Evolutionary conservation across 306 rosid species (phyloP).

Genomic region (Fragaria vesca): DNA sequence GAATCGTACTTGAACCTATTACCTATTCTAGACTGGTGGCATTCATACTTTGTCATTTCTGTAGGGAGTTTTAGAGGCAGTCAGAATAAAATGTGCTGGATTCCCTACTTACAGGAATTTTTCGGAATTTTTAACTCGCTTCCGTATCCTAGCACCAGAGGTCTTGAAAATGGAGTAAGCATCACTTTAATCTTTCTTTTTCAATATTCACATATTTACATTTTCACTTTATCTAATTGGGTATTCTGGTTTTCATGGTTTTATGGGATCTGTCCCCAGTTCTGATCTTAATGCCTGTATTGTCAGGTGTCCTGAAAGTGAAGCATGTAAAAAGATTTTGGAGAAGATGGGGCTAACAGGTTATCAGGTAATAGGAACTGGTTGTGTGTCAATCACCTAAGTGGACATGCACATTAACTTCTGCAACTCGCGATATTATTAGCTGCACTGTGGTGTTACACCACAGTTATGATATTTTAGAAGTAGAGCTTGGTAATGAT

Average conservation of each 20-base stretch:
- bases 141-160: constrained; percentile 77
- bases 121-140: constrained; percentile 61
- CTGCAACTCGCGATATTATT: constrained; percentile 2
- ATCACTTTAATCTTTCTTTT: constrained; percentile 13
- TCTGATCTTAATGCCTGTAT: constrained; percentile 30
- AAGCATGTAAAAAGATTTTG: constrained; percentile 57
- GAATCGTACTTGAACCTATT: constrained; percentile 16
- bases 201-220: neutral
- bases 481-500: neutral
- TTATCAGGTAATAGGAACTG: constrained; percentile 68
- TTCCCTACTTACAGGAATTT: constrained; percentile 79
- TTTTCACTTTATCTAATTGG: constrained; percentile 19
- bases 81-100: constrained; percentile 92
- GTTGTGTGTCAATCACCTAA: constrained; percentile 6
- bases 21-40: constrained; percentile 22
- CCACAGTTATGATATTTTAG: neutral
- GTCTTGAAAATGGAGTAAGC: constrained; percentile 67
- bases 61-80: constrained; percentile 97
- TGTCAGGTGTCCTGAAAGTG: constrained; percentile 64
- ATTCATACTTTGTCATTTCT: constrained; percentile 38
- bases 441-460: neutral
- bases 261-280: constrained; percentile 16
- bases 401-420: constrained; percentile 19
- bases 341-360: constrained; percentile 66
- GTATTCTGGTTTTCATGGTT: constrained; percentile 19